These are phyloP conservation scores for Schrenkiella parvula DNA, from an alignment of 345 rosid genomes.

Conservation along the genomic window DNA sequence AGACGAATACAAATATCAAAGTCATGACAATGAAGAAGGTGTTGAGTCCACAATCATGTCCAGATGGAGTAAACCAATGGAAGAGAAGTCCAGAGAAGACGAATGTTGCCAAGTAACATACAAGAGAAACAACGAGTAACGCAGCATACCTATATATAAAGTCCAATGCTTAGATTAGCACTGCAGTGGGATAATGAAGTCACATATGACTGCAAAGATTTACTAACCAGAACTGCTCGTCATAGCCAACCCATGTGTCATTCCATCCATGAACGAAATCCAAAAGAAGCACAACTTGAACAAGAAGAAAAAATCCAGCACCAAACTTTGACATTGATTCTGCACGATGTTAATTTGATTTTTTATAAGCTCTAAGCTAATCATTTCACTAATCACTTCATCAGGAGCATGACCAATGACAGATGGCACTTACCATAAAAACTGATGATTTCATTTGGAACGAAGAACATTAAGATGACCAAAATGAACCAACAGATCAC, in stretches of 20 bases:
- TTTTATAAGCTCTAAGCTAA: not conserved
- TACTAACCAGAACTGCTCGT: conserved; percentile 96
- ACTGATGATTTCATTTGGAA: conserved; percentile 88
- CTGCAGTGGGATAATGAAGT: conserved; percentile 2
- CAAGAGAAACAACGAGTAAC: conserved; percentile 74
- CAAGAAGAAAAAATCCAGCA: conserved; percentile 92
- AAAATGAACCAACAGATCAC: conserved; percentile 79
- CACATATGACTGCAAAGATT: not conserved
- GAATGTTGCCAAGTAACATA: conserved; percentile 75
- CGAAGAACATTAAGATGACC: conserved; percentile 89
- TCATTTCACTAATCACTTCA: too few species aligned
- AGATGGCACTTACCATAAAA: conserved; percentile 59
- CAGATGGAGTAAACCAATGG: conserved; percentile 96
- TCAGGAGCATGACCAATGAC: not conserved
- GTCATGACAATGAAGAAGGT: conserved; percentile 77
- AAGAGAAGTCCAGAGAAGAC: conserved; percentile 96
- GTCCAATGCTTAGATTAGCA: not conserved
- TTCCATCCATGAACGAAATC: conserved; percentile 99
- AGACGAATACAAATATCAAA: conserved; percentile 61
- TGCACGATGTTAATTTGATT: conserved; percentile 32
- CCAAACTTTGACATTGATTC: conserved; percentile 93
- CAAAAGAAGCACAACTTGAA: conserved; percentile 97
- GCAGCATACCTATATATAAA: conserved; percentile 65
- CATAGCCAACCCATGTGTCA: conserved; percentile 97
- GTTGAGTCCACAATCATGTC: conserved; percentile 95